Percentiles rank a stretch among this genome's conserved stretches.
phyloP scores from a whole-genome alignment of 441 rosid genomes.

The Jatropha multifida region DNA sequence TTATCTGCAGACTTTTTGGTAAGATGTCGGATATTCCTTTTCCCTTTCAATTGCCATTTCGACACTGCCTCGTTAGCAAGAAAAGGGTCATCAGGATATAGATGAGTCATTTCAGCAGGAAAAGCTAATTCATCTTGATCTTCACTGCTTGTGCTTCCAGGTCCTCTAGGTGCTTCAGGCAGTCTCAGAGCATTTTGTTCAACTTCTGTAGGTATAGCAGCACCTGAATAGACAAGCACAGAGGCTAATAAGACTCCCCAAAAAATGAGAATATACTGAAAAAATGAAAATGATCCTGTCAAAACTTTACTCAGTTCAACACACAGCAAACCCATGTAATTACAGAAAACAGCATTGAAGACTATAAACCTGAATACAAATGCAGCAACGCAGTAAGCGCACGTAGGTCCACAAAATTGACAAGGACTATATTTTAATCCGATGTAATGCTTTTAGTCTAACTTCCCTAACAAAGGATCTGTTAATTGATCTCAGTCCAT shows the following conservation, averaged over 20 bases:
- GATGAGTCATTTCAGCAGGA: constrained; percentile 58
- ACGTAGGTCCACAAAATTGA: too few species aligned
- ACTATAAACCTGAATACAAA: not conserved
- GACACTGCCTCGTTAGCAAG: constrained; percentile 64
- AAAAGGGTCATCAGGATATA: constrained; percentile 47
- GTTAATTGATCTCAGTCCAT: not conserved
- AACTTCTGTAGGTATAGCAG: constrained; percentile 40
- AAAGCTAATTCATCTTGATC: constrained; percentile 66
- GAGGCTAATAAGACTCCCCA: constrained; percentile 15
- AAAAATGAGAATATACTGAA: not conserved
- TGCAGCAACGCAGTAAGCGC: not conserved
- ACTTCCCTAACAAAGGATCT: not conserved
- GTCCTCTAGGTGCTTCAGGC: constrained; percentile 41
- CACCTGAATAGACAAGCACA: constrained; percentile 39
- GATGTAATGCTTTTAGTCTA: not conserved
- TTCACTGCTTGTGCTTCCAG: constrained; percentile 70
- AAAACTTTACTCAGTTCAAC: not conserved
- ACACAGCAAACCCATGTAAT: not conserved
- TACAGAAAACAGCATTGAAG: not conserved
- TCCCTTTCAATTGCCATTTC: constrained; percentile 91
- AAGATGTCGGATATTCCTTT: constrained; percentile 74
- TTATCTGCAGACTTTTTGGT: constrained; percentile 49
- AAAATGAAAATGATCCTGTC: not conserved
- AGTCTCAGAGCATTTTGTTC: constrained; percentile 41
- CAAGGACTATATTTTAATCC: not conserved